Evolutionary conservation across 2,329 filamentous ascomycete genomes (phyloP), one percentile per base, ranked within the genome.

Genomic region (Biscogniauxia marginata): DNA sequence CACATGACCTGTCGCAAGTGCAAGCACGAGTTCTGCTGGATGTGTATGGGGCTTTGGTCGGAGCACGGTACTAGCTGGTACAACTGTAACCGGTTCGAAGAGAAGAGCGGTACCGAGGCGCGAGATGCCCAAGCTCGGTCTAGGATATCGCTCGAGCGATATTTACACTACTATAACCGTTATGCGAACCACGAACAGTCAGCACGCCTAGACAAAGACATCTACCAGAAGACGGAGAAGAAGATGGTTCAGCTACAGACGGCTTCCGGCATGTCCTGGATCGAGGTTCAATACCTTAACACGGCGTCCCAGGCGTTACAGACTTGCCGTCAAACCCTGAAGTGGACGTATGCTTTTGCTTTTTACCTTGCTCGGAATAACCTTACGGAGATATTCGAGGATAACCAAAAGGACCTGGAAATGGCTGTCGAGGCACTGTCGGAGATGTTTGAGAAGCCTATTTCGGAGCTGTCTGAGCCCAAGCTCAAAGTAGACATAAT

Each of bases 11-110:
- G 73, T 61, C 57, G 66, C 9, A 66, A 68, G 46, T 76, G 74
- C 61, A 64, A 67, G 19, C 68, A 71, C 50, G 70, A 75, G 61
- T 76, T 99, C 70, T 99, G 95, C 77, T 99, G 95, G 95, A 98
- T 99, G 90, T 99, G 95, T 70, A 99, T 99, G 95, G 95, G 95
- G 0, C 79, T 96, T 0, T 99, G 95, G 95, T 96, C 92, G 1
- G 95, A 99, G 74, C 95, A 99, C 71, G 95, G 95, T 61, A 99
- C 93, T 3, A 96, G 91, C 75, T 99, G 95, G 95, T 99, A 99
- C 79, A 99, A 96, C 74, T 99, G 95, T 82, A 99, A 96, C 71
- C 84, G 95, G 7, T 99, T 89, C 67, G 95, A 99, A 70, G 95
- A 98, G 77, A 97, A 95, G 81, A 96, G 91, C 63, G 95, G 95